Evolutionary conservation across 2,329 filamentous ascomycete species (phyloP).

Genomic region (Chrysosporium keratinophilum): DNA sequence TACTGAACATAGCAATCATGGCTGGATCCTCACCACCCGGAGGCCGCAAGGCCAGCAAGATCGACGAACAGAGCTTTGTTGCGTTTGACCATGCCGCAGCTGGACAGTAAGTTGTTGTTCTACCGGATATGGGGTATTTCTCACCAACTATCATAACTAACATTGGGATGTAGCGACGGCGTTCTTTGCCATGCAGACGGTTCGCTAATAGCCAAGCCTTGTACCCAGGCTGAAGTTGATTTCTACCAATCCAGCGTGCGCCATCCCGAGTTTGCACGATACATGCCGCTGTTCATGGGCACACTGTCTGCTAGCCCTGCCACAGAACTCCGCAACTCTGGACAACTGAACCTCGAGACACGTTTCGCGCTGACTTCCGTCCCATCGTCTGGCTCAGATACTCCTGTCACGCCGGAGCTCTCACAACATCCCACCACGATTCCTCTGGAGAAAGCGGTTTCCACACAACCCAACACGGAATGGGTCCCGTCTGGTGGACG

Average conservation of each 20-base stretch:
- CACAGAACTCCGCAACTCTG: conserved; percentile 32
- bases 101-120: conserved; percentile 41
- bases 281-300: conserved; percentile 81
- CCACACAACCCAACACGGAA: conserved; percentile 18
- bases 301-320: conserved; percentile 58
- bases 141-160: neutral
- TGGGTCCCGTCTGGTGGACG: conserved; percentile 46
- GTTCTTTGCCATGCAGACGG: conserved; percentile 77
- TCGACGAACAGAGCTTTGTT: conserved; percentile 33
- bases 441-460: conserved; percentile 20
- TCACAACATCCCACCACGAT: conserved; percentile 20
- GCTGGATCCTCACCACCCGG: conserved; percentile 26
- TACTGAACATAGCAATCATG: conserved; percentile 19
- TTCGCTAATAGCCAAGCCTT: conserved; percentile 86
- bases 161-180: conserved; percentile 56
- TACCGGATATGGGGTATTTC: neutral
- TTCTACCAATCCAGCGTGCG: conserved; percentile 72
- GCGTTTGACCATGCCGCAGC: conserved; percentile 39
- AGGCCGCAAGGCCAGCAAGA: conserved; percentile 25
- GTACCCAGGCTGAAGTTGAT: conserved; percentile 69
- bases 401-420: conserved; percentile 18
- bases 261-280: conserved; percentile 62
- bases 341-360: conserved; percentile 43
- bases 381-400: conserved; percentile 11
- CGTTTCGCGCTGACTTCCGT: conserved; percentile 18